Evolutionary conservation across 345 rosid species (phyloP).

Genomic region (Lepidium didymum): DNA sequence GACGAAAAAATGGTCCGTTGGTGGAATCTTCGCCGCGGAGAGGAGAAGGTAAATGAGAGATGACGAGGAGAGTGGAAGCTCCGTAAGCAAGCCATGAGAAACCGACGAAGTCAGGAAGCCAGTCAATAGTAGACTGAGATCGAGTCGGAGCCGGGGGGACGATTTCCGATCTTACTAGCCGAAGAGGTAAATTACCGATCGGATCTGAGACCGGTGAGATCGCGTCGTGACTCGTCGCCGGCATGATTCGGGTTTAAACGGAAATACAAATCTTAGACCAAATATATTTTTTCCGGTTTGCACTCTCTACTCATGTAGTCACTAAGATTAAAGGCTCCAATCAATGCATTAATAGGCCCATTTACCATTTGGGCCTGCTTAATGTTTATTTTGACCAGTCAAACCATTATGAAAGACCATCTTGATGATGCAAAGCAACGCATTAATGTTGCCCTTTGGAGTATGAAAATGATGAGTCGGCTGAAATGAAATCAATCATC

Average conservation of each 20-base stretch:
- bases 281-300: neutral
- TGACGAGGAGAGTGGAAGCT: constrained; percentile 77
- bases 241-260: constrained; percentile 32
- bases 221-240: constrained; percentile 32
- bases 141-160: constrained; percentile 67
- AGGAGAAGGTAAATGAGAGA: constrained; percentile 88
- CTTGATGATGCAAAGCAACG: neutral
- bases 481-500: constrained; percentile 15
- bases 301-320: neutral
- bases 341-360: neutral
- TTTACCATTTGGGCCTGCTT: neutral
- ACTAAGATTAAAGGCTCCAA: neutral
- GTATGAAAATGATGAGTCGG: neutral
- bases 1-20: constrained; percentile 66
- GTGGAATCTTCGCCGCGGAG: constrained; percentile 49
- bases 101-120: constrained; percentile 79
- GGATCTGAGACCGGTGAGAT: constrained; percentile 36
- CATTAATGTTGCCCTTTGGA: neutral
- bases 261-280: constrained; percentile 12
- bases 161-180: constrained; percentile 50
- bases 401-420: neutral
- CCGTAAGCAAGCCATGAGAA: constrained; percentile 95
- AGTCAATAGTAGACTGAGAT: constrained; percentile 61
- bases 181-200: constrained; percentile 49
- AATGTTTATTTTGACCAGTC: neutral